Base-by-base conservation (phyloP, 148 eudicot genomes). In the Diospyros kaki region DNA sequence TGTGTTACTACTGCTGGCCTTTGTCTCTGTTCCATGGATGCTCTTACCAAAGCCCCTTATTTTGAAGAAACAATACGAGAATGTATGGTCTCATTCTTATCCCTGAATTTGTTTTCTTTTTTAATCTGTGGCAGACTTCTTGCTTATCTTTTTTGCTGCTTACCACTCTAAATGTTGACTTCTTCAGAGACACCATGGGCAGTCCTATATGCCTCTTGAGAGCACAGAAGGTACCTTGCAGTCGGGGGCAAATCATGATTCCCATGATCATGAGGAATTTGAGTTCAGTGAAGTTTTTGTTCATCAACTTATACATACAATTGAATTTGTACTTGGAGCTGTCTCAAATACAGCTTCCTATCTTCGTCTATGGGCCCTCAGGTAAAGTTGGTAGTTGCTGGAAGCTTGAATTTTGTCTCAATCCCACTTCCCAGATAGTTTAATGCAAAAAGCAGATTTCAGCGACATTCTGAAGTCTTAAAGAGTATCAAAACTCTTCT, bases 271-370 rank as follows among this genome's bases (percentile, higher is more conserved):
- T 54, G 98, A 83, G 81, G 97, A 96, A 78, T 96, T 96, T 81
- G 94, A 93, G 77, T 96, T 96, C 69, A 90, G 99, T 78, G 98
- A 96, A 87, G 87, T 96, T 64, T 82, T 96, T 58, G 97, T 96
- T 64, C 99, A 96, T 86, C 97, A 96, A 81, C 87, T 96, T 67
- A 96, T 96, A 56, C 99, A 96, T 80, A 93, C 97, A 8, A 96
- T 96, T 62, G 99, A 93, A 62, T 96, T 96, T 67, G 99, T 96
- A 41, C 99, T 96, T 79, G 99, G 99, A 63, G 92, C 99, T 74
- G 98, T 95, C 75, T 95, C 98, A 64, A 94, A 94, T 75, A 94
- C 98, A 46, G 98, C 98, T 81, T 94, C 98, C 17, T 94, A 94
- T 81, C 98, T 94, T 74, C 97, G 97, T 75, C 75, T 94, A 65